Conservation (phyloP, 108 stramenopile species). For the Schizochytrium sp. region DNA sequence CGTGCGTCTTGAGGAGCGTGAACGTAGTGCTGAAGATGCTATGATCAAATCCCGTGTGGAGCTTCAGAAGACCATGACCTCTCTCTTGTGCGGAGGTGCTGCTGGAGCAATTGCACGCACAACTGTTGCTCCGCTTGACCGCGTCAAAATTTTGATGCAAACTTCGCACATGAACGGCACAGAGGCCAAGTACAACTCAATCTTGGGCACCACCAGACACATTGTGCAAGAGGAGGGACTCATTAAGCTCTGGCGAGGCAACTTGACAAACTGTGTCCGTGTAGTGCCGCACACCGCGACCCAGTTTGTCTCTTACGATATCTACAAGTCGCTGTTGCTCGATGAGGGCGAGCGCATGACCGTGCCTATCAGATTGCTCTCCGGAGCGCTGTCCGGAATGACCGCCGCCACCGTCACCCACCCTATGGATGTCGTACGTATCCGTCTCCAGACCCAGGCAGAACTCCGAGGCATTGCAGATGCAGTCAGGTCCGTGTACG, state of each 20-base stretch:
- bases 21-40: background rate
- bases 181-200: background rate
- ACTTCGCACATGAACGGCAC: slow-evolving; percentile 12
- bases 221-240: slow-evolving; percentile 45
- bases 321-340: slow-evolving; percentile 24
- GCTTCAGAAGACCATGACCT: slow-evolving; percentile 23
- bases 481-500: slow-evolving; percentile 24
- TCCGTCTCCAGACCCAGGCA: slow-evolving; percentile 45
- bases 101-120: slow-evolving; percentile 57
- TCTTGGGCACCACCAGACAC: background rate
- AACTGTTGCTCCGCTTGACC: slow-evolving; percentile 57
- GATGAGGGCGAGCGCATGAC: slow-evolving; percentile 14
- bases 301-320: slow-evolving; percentile 36
- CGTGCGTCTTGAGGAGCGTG: slow-evolving; percentile 21
- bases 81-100: slow-evolving; percentile 44
- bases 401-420: slow-evolving; percentile 56
- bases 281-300: slow-evolving; percentile 49
- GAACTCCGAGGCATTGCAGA: slow-evolving; percentile 32
- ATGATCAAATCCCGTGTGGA: slow-evolving; percentile 1
- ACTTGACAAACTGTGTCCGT: slow-evolving; percentile 61
- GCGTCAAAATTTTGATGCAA: slow-evolving; percentile 61
- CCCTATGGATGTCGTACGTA: slow-evolving; percentile 63
- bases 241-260: slow-evolving; percentile 61
- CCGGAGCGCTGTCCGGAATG: slow-evolving; percentile 59
- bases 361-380: slow-evolving; percentile 35